phyloP scores from a whole-genome alignment of 2,329 filamentous ascomycete genomes.

The Cercospora sp. region DNA sequence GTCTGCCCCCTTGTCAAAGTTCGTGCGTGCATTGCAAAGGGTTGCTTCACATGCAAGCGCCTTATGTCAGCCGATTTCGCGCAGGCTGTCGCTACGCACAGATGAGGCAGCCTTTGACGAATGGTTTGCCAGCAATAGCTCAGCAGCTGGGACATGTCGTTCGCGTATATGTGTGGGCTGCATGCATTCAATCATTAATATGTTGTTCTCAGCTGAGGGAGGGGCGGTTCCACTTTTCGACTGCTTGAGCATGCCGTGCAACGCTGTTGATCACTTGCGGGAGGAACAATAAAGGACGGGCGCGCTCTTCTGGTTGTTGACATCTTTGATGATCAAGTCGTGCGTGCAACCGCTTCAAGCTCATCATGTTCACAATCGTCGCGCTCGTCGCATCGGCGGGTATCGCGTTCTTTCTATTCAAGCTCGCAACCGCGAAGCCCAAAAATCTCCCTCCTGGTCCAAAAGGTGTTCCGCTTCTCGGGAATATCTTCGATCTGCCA shows the following conservation, averaged over 20 bases:
- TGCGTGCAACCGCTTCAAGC: background rate
- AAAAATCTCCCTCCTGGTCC: slow-evolving; percentile 29
- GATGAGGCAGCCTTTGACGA: background rate
- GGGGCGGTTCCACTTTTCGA: background rate
- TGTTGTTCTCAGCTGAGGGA: background rate
- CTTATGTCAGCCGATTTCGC: background rate
- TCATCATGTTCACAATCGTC: background rate
- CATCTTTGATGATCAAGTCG: background rate
- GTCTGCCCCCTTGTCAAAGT: background rate
- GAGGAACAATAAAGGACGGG: background rate
- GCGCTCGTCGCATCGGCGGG: background rate
- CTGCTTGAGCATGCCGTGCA: background rate
- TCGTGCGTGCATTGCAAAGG: background rate
- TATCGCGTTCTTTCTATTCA: background rate
- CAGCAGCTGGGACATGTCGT: background rate
- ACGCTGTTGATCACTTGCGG: background rate
- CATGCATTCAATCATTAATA: background rate
- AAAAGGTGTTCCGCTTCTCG: slow-evolving; percentile 26
- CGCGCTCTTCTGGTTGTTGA: background rate
- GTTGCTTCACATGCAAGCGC: background rate
- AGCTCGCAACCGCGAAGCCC: background rate
- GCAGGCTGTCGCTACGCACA: background rate
- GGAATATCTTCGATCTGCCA: slow-evolving; percentile 30
- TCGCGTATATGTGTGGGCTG: background rate
- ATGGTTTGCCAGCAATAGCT: background rate